Percentiles rank a stretch among this genome's conserved stretches.
These are phyloP conservation scores for Aspergillus puulaauensis DNA, from an alignment of 2,329 filamentous ascomycete species.

Conservation along the genomic window DNA sequence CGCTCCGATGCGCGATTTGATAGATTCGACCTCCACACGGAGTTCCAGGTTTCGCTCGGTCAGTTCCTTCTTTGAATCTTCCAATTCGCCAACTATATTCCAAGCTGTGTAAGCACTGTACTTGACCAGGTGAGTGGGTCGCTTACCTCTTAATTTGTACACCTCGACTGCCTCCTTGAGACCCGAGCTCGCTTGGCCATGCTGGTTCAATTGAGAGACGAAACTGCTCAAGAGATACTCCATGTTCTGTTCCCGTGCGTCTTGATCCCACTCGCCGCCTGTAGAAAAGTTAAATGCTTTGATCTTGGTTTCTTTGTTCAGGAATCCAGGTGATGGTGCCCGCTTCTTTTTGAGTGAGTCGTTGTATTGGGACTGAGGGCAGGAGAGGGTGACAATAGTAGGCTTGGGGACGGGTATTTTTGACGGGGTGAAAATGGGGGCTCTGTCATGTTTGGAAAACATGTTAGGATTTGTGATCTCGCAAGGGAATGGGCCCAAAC, in stretches of 20 bases:
- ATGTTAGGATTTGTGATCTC: conserved; percentile 14
- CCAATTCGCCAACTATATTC: conserved; percentile 56
- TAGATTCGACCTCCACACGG: conserved; percentile 66
- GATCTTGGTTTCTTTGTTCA: conserved; percentile 73
- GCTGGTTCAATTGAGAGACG: conserved; percentile 69
- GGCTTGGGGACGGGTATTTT: conserved; percentile 30
- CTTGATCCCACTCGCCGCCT: conserved; percentile 66
- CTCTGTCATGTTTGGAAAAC: conserved; percentile 12
- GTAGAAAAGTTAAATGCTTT: conserved; percentile 52
- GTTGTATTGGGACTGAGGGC: conserved; percentile 25
- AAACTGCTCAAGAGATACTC: conserved; percentile 72
- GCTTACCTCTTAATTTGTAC: conserved; percentile 72
- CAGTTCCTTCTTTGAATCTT: conserved; percentile 52
- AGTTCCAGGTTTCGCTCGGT: conserved; percentile 55
- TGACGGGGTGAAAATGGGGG: conserved; percentile 15
- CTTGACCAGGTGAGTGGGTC: not conserved
- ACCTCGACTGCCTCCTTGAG: conserved; percentile 73
- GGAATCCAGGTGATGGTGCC: conserved; percentile 49
- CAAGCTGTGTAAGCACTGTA: not conserved
- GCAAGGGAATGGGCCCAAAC: conserved; percentile 9
- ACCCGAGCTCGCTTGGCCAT: conserved; percentile 65
- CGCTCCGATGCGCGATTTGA: conserved; percentile 53
- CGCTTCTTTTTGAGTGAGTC: conserved; percentile 37
- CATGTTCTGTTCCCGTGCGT: conserved; percentile 72
- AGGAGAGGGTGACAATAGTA: conserved; percentile 37